Evolutionary conservation across 2,329 filamentous ascomycete species (phyloP).

Genomic region (Cladosporium austrohemisphaericum): DNA sequence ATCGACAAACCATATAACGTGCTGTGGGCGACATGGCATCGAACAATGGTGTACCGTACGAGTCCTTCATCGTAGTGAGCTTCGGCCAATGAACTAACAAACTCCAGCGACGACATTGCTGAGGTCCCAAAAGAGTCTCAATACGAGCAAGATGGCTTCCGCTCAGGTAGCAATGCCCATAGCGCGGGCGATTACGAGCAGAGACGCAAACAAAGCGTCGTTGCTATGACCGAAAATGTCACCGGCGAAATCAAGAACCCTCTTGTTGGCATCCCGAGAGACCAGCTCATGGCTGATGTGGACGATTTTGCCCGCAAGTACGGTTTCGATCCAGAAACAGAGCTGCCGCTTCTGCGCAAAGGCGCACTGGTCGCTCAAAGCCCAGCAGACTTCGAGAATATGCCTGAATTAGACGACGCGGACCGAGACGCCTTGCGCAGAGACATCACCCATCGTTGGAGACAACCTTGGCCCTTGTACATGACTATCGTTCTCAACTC

Average conservation of each 20-base stretch:
- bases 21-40: neutral
- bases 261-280: slow-evolving; percentile 52
- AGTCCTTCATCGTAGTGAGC: neutral
- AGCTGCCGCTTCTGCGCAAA: slow-evolving; percentile 56
- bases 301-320: slow-evolving; percentile 60
- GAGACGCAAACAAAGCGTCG: slow-evolving; percentile 16
- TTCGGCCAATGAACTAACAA: neutral
- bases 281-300: slow-evolving; percentile 52
- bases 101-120: neutral
- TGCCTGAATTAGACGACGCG: slow-evolving; percentile 57
- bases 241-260: slow-evolving; percentile 52
- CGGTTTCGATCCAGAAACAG: slow-evolving; percentile 42
- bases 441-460: slow-evolving; percentile 64
- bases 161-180: neutral
- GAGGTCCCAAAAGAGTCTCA: neutral
- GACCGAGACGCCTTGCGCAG: slow-evolving; percentile 58
- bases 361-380: slow-evolving; percentile 71
- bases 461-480: slow-evolving; percentile 57
- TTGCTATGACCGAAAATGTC: slow-evolving; percentile 16
- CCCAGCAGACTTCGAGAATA: slow-evolving; percentile 58
- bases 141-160: neutral
- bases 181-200: neutral
- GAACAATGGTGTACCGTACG: neutral
- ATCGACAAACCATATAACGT: too few relatives aligned
- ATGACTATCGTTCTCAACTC: slow-evolving; percentile 66